These are phyloP conservation scores for Brasilioporus rufonigricans DNA, from an alignment of 768 basidiomycete genomes.

Conservation along the genomic window DNA sequence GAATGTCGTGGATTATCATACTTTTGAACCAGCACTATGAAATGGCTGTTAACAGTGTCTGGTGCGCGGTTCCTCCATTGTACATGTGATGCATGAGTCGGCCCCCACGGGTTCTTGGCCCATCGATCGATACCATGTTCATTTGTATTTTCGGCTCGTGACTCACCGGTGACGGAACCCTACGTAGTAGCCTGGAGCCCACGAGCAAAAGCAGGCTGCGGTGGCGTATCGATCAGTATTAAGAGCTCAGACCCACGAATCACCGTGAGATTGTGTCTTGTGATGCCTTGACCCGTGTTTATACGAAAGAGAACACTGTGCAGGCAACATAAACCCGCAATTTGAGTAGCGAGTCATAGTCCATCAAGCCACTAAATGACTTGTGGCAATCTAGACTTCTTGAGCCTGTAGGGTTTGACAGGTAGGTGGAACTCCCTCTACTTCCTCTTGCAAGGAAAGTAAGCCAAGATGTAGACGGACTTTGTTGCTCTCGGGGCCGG, in stretches of 20 bases:
- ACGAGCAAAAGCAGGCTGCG: constrained; percentile 8
- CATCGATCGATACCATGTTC: not conserved
- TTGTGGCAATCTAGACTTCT: constrained; percentile 14
- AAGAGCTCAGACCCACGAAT: constrained; percentile 6
- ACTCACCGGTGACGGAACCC: not conserved
- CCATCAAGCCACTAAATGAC: constrained; percentile 32
- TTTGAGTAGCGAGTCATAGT: constrained; percentile 12
- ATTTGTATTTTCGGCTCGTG: not conserved
- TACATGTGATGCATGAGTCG: not conserved
- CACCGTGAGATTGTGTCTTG: constrained; percentile 10
- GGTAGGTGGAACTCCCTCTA: not conserved
- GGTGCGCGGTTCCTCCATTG: not conserved
- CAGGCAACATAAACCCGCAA: not conserved
- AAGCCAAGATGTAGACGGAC: not conserved
- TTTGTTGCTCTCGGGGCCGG: constrained; percentile 15
- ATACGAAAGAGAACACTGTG: not conserved
- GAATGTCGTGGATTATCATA: constrained; percentile 7
- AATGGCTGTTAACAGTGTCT: not conserved
- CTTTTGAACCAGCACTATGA: not conserved
- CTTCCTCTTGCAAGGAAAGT: not conserved
- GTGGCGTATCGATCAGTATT: constrained; percentile 25
- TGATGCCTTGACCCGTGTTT: not conserved
- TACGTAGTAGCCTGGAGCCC: not conserved
- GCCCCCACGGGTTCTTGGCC: not conserved
- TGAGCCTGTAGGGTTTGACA: not conserved